Evolutionary conservation across 305 asterid genomes (phyloP).

Genomic region (Rubia balearica): DNA sequence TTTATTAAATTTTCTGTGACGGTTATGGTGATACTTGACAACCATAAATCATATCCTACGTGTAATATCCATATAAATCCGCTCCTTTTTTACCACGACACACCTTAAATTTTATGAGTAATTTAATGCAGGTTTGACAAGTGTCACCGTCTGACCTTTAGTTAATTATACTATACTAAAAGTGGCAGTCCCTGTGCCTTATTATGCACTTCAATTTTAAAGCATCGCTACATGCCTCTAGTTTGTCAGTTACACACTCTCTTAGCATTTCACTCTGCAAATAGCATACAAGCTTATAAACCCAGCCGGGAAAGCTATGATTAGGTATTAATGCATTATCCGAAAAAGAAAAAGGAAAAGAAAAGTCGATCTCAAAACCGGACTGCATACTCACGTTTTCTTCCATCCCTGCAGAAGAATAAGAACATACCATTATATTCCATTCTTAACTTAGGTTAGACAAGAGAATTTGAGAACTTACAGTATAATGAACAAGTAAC

Average conservation of each 20-base stretch:
- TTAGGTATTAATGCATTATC: neutral
- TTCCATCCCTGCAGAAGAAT: conserved; percentile 75
- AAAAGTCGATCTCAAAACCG: neutral
- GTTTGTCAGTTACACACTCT: neutral
- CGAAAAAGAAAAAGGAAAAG: neutral
- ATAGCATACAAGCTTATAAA: neutral
- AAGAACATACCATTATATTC: conserved; percentile 1
- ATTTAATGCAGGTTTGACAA: neutral
- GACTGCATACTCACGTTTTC: conserved; percentile 45
- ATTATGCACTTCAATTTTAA: neutral
- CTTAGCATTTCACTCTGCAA: too few relatives aligned
- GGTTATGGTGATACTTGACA: neutral
- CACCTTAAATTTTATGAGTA: neutral
- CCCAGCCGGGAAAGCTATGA: neutral
- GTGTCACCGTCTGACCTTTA: neutral
- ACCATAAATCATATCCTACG: neutral
- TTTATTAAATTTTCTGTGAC: neutral
- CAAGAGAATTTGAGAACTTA: conserved; percentile 29
- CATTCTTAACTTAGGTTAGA: neutral
- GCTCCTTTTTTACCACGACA: neutral
- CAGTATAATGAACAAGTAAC: conserved; percentile 60
- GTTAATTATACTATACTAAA: neutral
- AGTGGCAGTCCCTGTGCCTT: neutral
- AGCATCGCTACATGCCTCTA: neutral
- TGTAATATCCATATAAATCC: neutral